phyloP scores from a whole-genome alignment of 495 filamentous ascomycete species.

The Xylaria bambusicola region DNA sequence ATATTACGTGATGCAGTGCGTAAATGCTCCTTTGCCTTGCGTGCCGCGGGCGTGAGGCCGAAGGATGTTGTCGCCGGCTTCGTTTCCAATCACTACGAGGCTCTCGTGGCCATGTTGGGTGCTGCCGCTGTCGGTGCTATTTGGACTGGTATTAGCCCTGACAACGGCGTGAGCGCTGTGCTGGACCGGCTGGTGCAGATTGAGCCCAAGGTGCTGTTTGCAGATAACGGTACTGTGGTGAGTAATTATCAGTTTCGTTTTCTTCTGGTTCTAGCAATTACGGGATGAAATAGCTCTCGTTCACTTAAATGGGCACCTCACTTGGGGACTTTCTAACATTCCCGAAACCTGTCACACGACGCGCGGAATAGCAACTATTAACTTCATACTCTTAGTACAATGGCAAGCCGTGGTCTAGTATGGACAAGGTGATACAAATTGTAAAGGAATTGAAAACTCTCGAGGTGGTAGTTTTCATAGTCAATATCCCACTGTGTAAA shows the following conservation, averaged over 20 bases:
- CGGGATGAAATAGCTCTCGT: too few relatives aligned
- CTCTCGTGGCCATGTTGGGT: constrained; percentile 84
- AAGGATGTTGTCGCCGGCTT: constrained; percentile 79
- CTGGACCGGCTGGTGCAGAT: constrained; percentile 83
- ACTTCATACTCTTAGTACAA: constrained; percentile 60
- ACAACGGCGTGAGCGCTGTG: constrained; percentile 71
- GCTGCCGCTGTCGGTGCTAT: constrained; percentile 79
- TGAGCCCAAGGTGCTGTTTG: constrained; percentile 75
- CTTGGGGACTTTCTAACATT: too few relatives aligned
- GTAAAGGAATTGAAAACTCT: constrained; percentile 61
- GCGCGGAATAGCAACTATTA: too few relatives aligned
- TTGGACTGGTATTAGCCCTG: constrained; percentile 87
- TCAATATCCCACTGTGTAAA: constrained; percentile 56
- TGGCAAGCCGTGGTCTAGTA: constrained; percentile 74
- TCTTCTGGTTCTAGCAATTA: too few relatives aligned
- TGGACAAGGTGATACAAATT: constrained; percentile 72
- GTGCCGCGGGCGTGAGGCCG: constrained; percentile 63
- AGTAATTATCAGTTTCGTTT: too few relatives aligned
- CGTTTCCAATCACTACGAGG: constrained; percentile 79
- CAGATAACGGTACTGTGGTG: constrained; percentile 74
- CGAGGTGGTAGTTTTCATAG: constrained; percentile 68
- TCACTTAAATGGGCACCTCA: too few relatives aligned
- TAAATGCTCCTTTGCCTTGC: constrained; percentile 69
- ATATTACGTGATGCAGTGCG: constrained; percentile 77
- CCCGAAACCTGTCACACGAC: too few relatives aligned